Evolutionary conservation across 106 monocot genomes (phyloP).

Genomic region (Dendrobium catenatum): DNA sequence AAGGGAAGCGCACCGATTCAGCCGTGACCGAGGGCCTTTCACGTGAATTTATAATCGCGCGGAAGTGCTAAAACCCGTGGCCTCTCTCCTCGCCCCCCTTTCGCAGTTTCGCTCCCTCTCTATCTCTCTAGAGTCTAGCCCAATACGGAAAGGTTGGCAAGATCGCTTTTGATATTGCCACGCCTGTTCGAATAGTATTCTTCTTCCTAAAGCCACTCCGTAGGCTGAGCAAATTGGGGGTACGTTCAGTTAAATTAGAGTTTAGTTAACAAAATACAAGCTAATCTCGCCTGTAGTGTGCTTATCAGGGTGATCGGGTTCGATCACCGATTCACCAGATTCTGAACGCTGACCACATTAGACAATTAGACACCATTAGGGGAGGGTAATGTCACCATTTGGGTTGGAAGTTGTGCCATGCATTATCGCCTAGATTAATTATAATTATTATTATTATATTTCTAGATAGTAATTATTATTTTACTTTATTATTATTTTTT

Average conservation of each 20-base stretch:
- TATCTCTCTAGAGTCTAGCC: background rate
- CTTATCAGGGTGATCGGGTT: background rate
- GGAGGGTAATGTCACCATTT: no score
- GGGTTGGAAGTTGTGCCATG: no score
- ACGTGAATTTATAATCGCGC: constrained; percentile 5
- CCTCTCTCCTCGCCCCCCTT: background rate
- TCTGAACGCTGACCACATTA: background rate
- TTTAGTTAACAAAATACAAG: background rate
- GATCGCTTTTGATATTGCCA: background rate
- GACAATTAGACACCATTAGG: background rate
- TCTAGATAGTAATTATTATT: no score
- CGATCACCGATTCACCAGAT: background rate
- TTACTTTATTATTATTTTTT: no score
- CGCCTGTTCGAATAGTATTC: background rate
- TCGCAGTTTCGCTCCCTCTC: background rate
- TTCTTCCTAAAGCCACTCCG: background rate
- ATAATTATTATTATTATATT: no score
- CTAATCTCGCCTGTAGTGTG: background rate
- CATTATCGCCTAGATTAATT: no score
- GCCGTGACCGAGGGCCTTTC: background rate
- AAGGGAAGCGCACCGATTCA: background rate
- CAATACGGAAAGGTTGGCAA: constrained; percentile 4
- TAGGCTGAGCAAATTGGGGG: background rate
- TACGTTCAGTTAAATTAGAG: background rate
- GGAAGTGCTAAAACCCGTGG: background rate